These are phyloP conservation scores for Tolypocladium sp. DNA, from an alignment of 2,329 filamentous ascomycete genomes.

Conservation along the genomic window DNA sequence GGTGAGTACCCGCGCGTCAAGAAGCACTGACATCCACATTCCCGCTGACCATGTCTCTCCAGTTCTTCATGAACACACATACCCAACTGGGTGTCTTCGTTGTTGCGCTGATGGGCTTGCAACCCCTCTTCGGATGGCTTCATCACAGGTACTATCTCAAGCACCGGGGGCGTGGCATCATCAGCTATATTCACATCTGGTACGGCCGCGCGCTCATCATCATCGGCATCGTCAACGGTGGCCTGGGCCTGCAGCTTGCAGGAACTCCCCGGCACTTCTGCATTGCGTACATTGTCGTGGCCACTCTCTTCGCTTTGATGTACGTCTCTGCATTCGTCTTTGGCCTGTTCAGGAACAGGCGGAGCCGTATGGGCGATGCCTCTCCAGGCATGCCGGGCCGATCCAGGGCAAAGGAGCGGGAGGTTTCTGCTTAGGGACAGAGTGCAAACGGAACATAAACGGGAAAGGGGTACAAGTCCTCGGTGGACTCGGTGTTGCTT, in stretches of 20 bases:
- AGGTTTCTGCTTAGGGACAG: background rate
- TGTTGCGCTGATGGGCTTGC: conserved; percentile 42
- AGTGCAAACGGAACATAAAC: background rate
- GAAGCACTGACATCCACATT: background rate
- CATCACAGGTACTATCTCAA: conserved; percentile 48
- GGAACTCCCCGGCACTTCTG: conserved; percentile 28
- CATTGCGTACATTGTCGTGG: conserved; percentile 47
- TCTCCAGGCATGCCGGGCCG: background rate
- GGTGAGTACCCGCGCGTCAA: conserved; percentile 25
- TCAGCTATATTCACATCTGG: conserved; percentile 54
- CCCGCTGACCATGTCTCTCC: conserved; percentile 8
- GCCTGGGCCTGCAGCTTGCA: conserved; percentile 47
- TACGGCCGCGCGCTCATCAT: conserved; percentile 49
- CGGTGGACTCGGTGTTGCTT: background rate
- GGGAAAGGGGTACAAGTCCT: background rate
- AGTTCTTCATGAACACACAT: conserved; percentile 46
- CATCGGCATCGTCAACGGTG: conserved; percentile 54
- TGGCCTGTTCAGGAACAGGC: conserved; percentile 2
- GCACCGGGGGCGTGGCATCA: conserved; percentile 33
- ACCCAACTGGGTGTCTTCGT: conserved; percentile 48
- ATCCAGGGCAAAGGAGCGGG: background rate
- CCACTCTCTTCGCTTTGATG: conserved; percentile 34
- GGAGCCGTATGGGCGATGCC: background rate
- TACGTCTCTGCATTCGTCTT: conserved; percentile 29
- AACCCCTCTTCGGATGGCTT: conserved; percentile 47